These are phyloP conservation scores for Agarophyton chilense DNA, from an alignment of 23 red algal genomes.

Conservation along the genomic window DNA sequence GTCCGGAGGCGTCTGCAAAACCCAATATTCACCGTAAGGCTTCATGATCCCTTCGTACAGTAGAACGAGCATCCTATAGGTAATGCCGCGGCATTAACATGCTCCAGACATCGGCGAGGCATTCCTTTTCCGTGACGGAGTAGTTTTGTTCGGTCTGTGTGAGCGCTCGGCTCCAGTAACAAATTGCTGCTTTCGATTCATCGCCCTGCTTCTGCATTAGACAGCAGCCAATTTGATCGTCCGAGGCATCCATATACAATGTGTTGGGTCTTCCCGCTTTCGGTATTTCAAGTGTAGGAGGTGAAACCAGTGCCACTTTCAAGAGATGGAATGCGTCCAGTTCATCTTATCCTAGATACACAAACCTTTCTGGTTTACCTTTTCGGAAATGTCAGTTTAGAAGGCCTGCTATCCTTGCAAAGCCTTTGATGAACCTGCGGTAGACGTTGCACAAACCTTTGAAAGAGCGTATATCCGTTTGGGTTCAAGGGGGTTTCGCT, in stretches of 20 bases:
- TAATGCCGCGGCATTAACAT: slow-evolving; percentile 1
- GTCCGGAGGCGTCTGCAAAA: neutral
- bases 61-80: neutral
- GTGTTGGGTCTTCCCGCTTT: too few species aligned
- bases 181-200: neutral
- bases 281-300: too few species aligned
- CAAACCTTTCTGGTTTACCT: neutral
- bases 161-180: slow-evolving; percentile 15
- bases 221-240: slow-evolving; percentile 19
- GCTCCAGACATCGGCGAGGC: slow-evolving; percentile 16
- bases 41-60: slow-evolving; percentile 29
- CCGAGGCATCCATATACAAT: slow-evolving; percentile 42
- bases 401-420: neutral
- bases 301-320: too few species aligned
- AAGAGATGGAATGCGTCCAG: neutral
- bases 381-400: neutral
- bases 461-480: too few species aligned
- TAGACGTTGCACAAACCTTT: too few species aligned
- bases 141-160: too few species aligned
- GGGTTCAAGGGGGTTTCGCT: too few species aligned
- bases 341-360: neutral
- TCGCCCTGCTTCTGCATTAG: too few species aligned
- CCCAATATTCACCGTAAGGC: slow-evolving; percentile 13
- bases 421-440: too few species aligned
- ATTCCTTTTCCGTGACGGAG: slow-evolving; percentile 17